Conservation (phyloP, 352 stramenopile species). For the Pythium phragmitis region DNA sequence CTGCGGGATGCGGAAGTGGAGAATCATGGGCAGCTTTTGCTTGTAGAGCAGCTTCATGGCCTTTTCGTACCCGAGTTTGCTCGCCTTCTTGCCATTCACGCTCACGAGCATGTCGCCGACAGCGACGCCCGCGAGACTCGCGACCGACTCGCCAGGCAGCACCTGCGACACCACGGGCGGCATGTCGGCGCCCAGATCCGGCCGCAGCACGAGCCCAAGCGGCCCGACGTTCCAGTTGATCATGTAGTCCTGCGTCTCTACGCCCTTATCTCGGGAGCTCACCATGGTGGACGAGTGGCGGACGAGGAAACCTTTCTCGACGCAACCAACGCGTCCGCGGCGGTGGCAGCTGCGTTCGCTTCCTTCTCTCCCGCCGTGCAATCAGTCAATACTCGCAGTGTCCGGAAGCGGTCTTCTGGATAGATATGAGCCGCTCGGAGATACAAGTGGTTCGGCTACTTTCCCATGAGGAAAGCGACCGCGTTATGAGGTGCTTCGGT, state of each 20-base stretch:
- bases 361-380: background rate
- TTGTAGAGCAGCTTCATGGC: constrained; percentile 80
- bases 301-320: too few relatives aligned
- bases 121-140: constrained; percentile 64
- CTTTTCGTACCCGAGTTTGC: constrained; percentile 74
- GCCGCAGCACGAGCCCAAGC: constrained; percentile 70
- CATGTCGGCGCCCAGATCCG: constrained; percentile 72
- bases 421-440: background rate
- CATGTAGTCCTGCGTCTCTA: constrained; percentile 67
- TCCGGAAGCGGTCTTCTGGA: background rate
- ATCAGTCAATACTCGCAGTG: background rate
- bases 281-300: constrained; percentile 7
- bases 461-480: constrained; percentile 19
- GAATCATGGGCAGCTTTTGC: constrained; percentile 64
- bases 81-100: constrained; percentile 76
- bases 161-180: constrained; percentile 72
- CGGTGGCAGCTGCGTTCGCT: background rate
- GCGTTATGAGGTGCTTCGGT: background rate
- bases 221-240: constrained; percentile 85
- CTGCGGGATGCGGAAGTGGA: constrained; percentile 72
- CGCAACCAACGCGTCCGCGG: background rate
- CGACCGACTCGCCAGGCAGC: constrained; percentile 68
- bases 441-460: background rate
- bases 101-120: constrained; percentile 75
- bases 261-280: constrained; percentile 15